Base-by-base conservation (phyloP, 2,329 filamentous ascomycete genomes). In the Nemania sp. region DNA sequence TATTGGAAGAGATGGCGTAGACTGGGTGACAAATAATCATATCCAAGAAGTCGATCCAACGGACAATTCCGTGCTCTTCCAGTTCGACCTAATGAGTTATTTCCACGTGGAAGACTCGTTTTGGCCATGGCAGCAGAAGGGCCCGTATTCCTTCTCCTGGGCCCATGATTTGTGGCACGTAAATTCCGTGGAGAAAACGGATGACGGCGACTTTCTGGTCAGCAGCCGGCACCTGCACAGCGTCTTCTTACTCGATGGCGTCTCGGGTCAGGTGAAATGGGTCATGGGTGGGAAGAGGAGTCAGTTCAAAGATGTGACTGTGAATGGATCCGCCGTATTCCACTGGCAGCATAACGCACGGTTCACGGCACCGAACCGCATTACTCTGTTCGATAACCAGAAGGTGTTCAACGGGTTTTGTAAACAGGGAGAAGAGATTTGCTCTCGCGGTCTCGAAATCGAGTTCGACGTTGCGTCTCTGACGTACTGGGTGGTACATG, bases 321-420 rank as follows among this genome's bases (percentile, higher is more conserved):
- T 35, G n/a, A 52, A 49, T 7, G 51, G 32, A 15, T 55, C 58
- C 18, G 67, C 52, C 8, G 47, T 35, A 2, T 69, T 67, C 45
- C 67, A 64, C 45, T 69, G 67, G 67, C 67, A 69, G 60, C 67
- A 69, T 47, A 67, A 69, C 26, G 67, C 67, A 24, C 67, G 57
- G 22, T 54, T 69, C 18, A 57, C 58, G 1, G 64, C 54, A 1
- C 20, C 43, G 32, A 62, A 64, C 22, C 60, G 67, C 47, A 64
- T 69, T 22, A 58, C 60, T 15, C 45, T 69, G 3, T 69, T 67
- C 55, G 67, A 67, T 57, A 69, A 69, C 26, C 67, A 69, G 55
- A 51, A 56, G 10, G 41, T 67, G 26, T 53, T 56, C 43, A 69
- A 69, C 18, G 67, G 60, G 0, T 69, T 54, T n/a, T 69, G 67